These are phyloP conservation scores for Aspergillus pseudoglaucus DNA, from an alignment of 2,329 filamentous ascomycete species.

Conservation along the genomic window DNA sequence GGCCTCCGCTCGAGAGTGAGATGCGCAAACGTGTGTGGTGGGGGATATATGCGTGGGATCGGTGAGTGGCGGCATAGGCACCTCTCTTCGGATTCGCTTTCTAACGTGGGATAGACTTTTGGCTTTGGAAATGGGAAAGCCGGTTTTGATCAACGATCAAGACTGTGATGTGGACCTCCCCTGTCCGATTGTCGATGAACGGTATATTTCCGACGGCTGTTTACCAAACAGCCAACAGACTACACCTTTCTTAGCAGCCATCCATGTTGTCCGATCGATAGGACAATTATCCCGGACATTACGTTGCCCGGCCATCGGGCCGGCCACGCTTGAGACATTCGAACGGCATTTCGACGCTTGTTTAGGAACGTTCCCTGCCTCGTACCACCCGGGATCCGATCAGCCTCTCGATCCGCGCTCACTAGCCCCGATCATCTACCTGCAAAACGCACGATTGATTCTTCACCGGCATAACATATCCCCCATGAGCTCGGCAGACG, in stretches of 20 bases:
- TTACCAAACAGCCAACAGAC: slow-evolving; percentile 46
- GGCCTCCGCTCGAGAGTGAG: slow-evolving; percentile 71
- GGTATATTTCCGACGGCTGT: slow-evolving; percentile 49
- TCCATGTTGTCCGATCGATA: slow-evolving; percentile 75
- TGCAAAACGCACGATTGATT: slow-evolving; percentile 76
- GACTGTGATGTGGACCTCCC: slow-evolving; percentile 84
- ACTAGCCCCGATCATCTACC: slow-evolving; percentile 66
- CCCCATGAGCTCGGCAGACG: slow-evolving; percentile 59
- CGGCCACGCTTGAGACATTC: slow-evolving; percentile 65
- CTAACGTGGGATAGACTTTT: slow-evolving; percentile 48
- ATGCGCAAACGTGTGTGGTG: slow-evolving; percentile 89
- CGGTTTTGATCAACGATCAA: slow-evolving; percentile 74
- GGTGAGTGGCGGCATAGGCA: slow-evolving; percentile 43
- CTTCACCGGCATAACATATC: slow-evolving; percentile 85
- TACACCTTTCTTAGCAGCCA: slow-evolving; percentile 68
- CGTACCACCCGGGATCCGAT: slow-evolving; percentile 62
- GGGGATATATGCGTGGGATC: slow-evolving; percentile 84
- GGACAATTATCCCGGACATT: slow-evolving; percentile 66
- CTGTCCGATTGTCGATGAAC: slow-evolving; percentile 66
- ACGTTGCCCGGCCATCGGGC: slow-evolving; percentile 58
- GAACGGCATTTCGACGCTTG: slow-evolving; percentile 75
- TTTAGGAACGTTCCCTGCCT: slow-evolving; percentile 65
- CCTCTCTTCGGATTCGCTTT: neutral
- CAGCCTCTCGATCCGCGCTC: slow-evolving; percentile 66
- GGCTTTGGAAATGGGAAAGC: slow-evolving; percentile 72